Conservation (phyloP, 352 stramenopile genomes). For the Phytopythium aichiense region DNA sequence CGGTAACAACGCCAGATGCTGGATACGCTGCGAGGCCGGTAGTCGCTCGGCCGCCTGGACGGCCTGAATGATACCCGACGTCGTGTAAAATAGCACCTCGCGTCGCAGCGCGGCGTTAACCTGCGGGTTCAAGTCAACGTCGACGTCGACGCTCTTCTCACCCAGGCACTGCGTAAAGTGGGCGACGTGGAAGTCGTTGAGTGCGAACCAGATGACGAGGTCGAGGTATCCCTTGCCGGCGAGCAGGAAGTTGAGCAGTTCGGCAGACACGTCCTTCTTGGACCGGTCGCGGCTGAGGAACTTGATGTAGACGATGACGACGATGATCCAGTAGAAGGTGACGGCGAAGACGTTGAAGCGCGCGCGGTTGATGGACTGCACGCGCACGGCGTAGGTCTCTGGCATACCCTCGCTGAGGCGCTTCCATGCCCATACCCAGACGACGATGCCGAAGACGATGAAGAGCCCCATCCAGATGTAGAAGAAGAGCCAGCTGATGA, state of each 20-base stretch:
- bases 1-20: slow-evolving; percentile 79
- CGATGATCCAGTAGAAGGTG: slow-evolving; percentile 85
- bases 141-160: slow-evolving; percentile 53
- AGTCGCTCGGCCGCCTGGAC: slow-evolving; percentile 76
- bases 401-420: slow-evolving; percentile 84
- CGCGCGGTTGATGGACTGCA: slow-evolving; percentile 84
- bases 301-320: slow-evolving; percentile 74
- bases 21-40: slow-evolving; percentile 70
- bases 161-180: slow-evolving; percentile 70
- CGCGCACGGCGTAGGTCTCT: slow-evolving; percentile 80
- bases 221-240: slow-evolving; percentile 86
- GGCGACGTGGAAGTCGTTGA: slow-evolving; percentile 82
- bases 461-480: slow-evolving; percentile 87
- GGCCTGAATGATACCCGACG: slow-evolving; percentile 85
- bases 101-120: slow-evolving; percentile 83
- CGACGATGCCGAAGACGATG: slow-evolving; percentile 72
- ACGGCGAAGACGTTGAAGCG: slow-evolving; percentile 88
- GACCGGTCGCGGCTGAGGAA: slow-evolving; percentile 63
- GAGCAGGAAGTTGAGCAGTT: slow-evolving; percentile 87
- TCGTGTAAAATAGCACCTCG: slow-evolving; percentile 90
- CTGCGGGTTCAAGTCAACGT: slow-evolving; percentile 84
- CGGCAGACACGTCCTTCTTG: slow-evolving; percentile 50
- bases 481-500: slow-evolving; percentile 85
- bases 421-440: slow-evolving; percentile 86
- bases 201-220: slow-evolving; percentile 84